phyloP scores from a whole-genome alignment of 2,329 filamentous ascomycete species.

The Rhynchosporium graminicola region DNA sequence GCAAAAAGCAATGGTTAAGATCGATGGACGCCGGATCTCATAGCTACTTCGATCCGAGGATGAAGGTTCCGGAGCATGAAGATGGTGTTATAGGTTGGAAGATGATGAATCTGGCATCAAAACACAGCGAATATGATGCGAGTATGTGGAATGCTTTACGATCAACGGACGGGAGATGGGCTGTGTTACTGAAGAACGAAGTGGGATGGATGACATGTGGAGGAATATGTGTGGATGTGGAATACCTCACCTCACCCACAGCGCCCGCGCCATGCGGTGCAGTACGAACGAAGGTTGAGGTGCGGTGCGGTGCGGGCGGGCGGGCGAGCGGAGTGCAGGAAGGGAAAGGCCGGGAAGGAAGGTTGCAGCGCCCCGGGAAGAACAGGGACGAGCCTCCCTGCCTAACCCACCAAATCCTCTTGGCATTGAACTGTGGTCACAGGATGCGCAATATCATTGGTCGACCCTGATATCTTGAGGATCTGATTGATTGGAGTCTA shows the following conservation, averaged over 20 bases:
- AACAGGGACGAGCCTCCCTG: not conserved
- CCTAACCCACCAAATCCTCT: not conserved
- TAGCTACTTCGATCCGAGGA: constrained; percentile 22
- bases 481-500: not conserved
- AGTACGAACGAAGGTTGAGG: no score
- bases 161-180: not conserved
- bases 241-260: no score
- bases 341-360: not conserved
- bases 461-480: not conserved
- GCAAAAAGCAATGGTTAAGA: constrained; percentile 20
- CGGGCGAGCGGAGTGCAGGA: no score
- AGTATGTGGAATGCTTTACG: constrained; percentile 4
- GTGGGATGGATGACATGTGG: constrained; percentile 5
- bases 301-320: no score
- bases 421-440: not conserved
- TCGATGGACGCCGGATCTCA: constrained; percentile 21
- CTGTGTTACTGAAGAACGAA: not conserved
- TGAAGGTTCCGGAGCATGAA: constrained; percentile 18
- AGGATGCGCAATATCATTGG: not conserved
- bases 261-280: no score
- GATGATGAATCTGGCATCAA: constrained; percentile 27
- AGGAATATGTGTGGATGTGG: not conserved
- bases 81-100: constrained; percentile 15
- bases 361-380: constrained; percentile 1
- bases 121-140: constrained; percentile 10